Conservation (phyloP, 768 basidiomycete genomes). For the Boletus insuetus region DNA sequence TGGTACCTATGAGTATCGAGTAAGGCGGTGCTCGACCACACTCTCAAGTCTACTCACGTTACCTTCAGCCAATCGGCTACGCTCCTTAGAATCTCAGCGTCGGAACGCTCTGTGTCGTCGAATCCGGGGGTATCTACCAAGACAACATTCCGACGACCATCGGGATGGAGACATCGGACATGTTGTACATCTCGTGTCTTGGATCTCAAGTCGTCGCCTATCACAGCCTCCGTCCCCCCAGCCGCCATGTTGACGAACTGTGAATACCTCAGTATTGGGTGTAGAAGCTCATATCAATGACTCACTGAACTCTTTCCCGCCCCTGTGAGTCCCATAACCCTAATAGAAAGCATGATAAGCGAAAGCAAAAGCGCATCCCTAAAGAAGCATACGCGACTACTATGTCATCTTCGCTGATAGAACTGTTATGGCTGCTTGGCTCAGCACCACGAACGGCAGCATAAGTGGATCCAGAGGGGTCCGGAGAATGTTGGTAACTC, state of each 20-base stretch:
- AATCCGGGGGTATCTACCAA: slow-evolving; percentile 20
- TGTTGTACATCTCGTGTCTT: slow-evolving; percentile 5
- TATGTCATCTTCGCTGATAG: slow-evolving; percentile 7
- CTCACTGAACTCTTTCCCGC: slow-evolving; percentile 20
- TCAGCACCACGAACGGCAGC: not conserved
- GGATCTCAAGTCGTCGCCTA: slow-evolving; percentile 4
- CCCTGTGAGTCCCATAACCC: slow-evolving; percentile 19
- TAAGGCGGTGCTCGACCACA: not conserved
- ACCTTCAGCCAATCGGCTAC: slow-evolving; percentile 15
- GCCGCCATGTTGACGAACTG: slow-evolving; percentile 14
- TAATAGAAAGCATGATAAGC: not conserved
- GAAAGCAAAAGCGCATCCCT: not conserved
- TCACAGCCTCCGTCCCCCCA: not conserved
- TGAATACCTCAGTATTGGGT: not conserved
- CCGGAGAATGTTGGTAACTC: not conserved
- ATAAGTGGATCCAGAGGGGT: too few species aligned
- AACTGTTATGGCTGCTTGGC: not conserved
- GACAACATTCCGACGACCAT: slow-evolving; percentile 11
- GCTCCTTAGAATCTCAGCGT: slow-evolving; percentile 7
- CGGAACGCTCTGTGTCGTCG: slow-evolving; percentile 11
- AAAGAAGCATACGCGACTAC: slow-evolving; percentile 10
- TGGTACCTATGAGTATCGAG: not conserved
- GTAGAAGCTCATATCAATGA: not conserved
- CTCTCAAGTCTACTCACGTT: slow-evolving; percentile 5
- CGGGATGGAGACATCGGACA: slow-evolving; percentile 14